These are phyloP conservation scores for Tremella fuciformis DNA, from an alignment of 768 basidiomycete genomes.

Conservation along the genomic window DNA sequence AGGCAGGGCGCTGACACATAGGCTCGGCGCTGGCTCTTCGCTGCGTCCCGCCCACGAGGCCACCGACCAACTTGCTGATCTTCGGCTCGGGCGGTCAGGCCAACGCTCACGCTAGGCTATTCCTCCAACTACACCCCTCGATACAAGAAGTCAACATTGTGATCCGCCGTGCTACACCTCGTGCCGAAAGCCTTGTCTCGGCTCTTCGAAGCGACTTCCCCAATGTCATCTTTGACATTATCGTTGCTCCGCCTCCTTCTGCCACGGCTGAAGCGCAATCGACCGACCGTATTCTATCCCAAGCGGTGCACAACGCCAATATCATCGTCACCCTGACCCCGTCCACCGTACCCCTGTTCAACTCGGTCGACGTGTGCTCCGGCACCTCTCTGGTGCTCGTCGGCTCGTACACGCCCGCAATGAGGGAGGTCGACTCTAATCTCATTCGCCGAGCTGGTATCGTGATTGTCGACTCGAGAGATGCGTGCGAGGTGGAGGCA, in stretches of 20 bases:
- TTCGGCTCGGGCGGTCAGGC: slow-evolving; percentile 49
- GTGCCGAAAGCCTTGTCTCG: slow-evolving; percentile 24
- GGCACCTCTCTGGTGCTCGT: slow-evolving; percentile 72
- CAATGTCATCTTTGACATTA: not conserved
- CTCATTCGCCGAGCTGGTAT: slow-evolving; percentile 61
- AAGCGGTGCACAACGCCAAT: slow-evolving; percentile 57
- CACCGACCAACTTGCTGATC: slow-evolving; percentile 25
- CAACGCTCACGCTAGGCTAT: slow-evolving; percentile 39
- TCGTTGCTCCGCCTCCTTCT: slow-evolving; percentile 3
- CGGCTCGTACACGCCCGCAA: slow-evolving; percentile 75
- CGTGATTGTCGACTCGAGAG: slow-evolving; percentile 70
- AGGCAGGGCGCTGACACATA: slow-evolving; percentile 15
- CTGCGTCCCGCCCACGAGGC: slow-evolving; percentile 11
- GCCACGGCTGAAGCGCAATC: not conserved
- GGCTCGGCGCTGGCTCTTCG: slow-evolving; percentile 43
- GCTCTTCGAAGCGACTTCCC: slow-evolving; percentile 20
- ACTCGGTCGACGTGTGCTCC: slow-evolving; percentile 61
- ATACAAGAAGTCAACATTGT: slow-evolving; percentile 36
- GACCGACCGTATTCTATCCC: slow-evolving; percentile 9
- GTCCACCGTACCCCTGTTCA: slow-evolving; percentile 67
- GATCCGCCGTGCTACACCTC: slow-evolving; percentile 54
- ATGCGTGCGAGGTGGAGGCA: slow-evolving; percentile 71
- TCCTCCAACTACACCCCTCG: slow-evolving; percentile 32
- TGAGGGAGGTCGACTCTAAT: slow-evolving; percentile 69
- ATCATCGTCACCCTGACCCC: slow-evolving; percentile 76